Conservation (phyloP, 306 rosid species). For the Cicer chorassanicum region DNA sequence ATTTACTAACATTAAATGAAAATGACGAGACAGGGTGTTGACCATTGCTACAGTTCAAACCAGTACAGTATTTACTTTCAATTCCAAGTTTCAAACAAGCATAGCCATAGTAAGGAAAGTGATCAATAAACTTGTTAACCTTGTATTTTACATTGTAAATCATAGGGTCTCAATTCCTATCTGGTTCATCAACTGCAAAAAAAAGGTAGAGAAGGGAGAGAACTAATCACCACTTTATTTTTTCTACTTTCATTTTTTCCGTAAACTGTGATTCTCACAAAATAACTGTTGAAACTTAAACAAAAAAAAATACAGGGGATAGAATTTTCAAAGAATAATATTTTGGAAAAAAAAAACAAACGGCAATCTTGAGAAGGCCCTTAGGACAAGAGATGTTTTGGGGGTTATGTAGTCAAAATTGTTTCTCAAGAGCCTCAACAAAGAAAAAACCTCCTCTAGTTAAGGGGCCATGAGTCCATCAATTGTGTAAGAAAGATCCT, state of each 20-base stretch:
- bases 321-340: slow-evolving; percentile 24
- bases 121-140: background rate
- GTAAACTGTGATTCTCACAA: slow-evolving; percentile 48
- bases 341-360: background rate
- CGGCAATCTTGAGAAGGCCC: slow-evolving; percentile 31
- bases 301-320: slow-evolving; percentile 42
- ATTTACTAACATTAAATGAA: no score
- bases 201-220: background rate
- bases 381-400: slow-evolving; percentile 46
- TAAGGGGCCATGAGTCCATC: slow-evolving; percentile 99
- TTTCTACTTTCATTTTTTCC: slow-evolving; percentile 41
- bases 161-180: background rate
- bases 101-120: background rate
- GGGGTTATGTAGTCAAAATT: slow-evolving; percentile 63
- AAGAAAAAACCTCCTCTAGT: slow-evolving; percentile 43
- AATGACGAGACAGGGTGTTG: background rate
- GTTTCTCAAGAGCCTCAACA: slow-evolving; percentile 49
- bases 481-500: slow-evolving; percentile 87
- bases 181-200: slow-evolving; percentile 32
- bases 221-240: slow-evolving; percentile 39
- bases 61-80: background rate
- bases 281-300: slow-evolving; percentile 28
- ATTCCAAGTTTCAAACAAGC: slow-evolving; percentile 3
- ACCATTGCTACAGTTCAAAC: background rate
- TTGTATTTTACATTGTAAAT: background rate